Evolutionary conservation across 2,329 filamentous ascomycete species (phyloP), one percentile per base, ranked within the genome.

Genomic region (Aureobasidium sp.): DNA sequence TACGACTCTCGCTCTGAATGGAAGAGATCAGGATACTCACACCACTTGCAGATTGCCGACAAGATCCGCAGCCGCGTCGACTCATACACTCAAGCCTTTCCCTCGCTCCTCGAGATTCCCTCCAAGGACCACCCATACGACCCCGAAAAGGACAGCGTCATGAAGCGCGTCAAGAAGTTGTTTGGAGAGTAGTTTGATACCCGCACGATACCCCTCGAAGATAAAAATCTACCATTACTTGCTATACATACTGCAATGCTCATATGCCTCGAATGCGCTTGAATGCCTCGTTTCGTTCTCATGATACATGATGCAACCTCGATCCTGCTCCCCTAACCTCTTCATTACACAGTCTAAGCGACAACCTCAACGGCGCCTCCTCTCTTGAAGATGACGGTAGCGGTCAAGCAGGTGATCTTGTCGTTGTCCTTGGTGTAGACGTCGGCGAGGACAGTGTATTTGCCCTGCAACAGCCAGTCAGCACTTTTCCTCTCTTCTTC

Each of bases 91-190:
- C 90, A 93, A 55, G 92, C 94, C 5, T 99, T 99, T 77, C 94
- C 94, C n/a, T 88, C 92, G 26, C 84, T 99, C 61, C 85, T 99
- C 63, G 94, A 99, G 77, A 97, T 99, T 65, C 94, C 94, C 27
- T 96, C 91, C 78, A 99, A 99, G 82, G 94, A 99, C 75, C 94
- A 99, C 75, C 94, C 94, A 2, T 99, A 99, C 73, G 93, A 99
- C 71, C 94, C 94, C 0, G 94, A 99, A 78, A 99, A 99, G 81
- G 94, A 99, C 76, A 97, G 93, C 72, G 93, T 99, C 47, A 76
- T 99, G 77, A 89, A 92, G 78, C 84, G 94, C 68, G 94, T 99
- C 67, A 80, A 84, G 73, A 84, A 87, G 70, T 71, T 90, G 66
- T 88, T 88, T 76, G 86, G 86, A 67, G 86, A 92, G 79, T 92